Evolutionary conservation across 345 rosid genomes (phyloP).

Genomic region (Toxicodendron radicans): DNA sequence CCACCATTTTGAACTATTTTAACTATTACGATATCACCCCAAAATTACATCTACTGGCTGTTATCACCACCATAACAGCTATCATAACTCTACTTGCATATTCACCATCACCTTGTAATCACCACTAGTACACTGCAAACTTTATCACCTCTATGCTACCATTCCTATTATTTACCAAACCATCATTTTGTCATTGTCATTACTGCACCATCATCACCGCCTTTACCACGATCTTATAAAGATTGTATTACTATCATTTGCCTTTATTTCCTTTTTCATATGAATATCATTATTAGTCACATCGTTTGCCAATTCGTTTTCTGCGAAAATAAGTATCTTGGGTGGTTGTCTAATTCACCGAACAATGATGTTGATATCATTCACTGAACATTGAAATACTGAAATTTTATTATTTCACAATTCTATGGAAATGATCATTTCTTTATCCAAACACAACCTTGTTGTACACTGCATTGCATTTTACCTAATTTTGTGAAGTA

Average conservation of each 20-base stretch:
- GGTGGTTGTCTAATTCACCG: too few relatives aligned
- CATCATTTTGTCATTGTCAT: not conserved
- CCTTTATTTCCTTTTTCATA: too few relatives aligned
- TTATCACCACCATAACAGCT: too few relatives aligned
- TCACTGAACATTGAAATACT: too few relatives aligned
- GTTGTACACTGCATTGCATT: not conserved
- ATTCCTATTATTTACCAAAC: not conserved
- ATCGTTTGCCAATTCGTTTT: too few relatives aligned
- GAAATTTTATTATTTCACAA: not conserved
- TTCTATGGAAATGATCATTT: not conserved
- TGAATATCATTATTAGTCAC: too few relatives aligned
- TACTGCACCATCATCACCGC: not conserved
- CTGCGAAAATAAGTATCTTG: too few relatives aligned
- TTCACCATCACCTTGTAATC: not conserved
- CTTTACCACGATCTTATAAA: not conserved
- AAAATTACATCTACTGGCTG: too few relatives aligned
- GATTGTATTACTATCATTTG: too few relatives aligned
- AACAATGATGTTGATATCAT: too few relatives aligned
- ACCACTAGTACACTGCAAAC: not conserved
- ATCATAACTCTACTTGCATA: not conserved
- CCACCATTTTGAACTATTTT: too few relatives aligned
- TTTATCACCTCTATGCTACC: not conserved
- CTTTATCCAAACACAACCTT: not conserved
- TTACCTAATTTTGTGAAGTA: not conserved
- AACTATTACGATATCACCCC: too few relatives aligned